Conservation (phyloP, 495 filamentous ascomycete species). For the Hypoxylon lienhwacheense region DNA sequence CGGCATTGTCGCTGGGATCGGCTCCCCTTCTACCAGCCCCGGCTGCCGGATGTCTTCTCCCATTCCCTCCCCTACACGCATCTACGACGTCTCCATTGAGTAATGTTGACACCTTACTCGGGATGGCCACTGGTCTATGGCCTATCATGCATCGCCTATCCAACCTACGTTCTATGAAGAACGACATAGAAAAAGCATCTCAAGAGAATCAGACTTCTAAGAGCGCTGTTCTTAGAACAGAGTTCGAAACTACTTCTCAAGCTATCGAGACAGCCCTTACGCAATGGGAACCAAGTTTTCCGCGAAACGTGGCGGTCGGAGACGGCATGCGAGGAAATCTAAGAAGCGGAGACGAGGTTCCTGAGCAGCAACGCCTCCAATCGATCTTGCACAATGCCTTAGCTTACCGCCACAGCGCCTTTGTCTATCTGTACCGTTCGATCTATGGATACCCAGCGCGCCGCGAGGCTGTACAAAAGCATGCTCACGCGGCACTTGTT, state of each 20-base stretch:
- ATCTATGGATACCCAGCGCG: constrained; percentile 50
- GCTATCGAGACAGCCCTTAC: constrained; percentile 60
- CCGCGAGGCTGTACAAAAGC: constrained; percentile 53
- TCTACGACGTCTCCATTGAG: constrained; percentile 47
- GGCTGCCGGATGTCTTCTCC: constrained; percentile 45
- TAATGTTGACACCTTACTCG: constrained; percentile 62
- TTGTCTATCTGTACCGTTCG: constrained; percentile 63
- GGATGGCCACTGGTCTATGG: constrained; percentile 64
- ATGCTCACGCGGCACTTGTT: constrained; percentile 50
- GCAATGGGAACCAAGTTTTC: constrained; percentile 55
- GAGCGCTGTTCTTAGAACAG: constrained; percentile 55
- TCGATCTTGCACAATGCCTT: constrained; percentile 62
- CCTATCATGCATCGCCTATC: constrained; percentile 65
- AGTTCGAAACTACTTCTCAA: constrained; percentile 56
- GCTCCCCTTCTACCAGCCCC: constrained; percentile 58
- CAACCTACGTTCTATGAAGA: constrained; percentile 55
- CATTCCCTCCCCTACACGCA: constrained; percentile 51
- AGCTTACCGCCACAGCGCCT: constrained; percentile 62
- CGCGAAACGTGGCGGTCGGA: constrained; percentile 26
- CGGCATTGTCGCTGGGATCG: constrained; percentile 63
- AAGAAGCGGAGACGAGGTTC: constrained; percentile 20
- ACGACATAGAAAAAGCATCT: constrained; percentile 48
- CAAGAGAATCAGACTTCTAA: constrained; percentile 45
- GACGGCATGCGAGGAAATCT: constrained; percentile 15
- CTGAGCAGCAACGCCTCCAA: constrained; percentile 42